Base-by-base conservation (phyloP, 108 stramenopile genomes). In the Pseudonitzschia delicatissima region DNA sequence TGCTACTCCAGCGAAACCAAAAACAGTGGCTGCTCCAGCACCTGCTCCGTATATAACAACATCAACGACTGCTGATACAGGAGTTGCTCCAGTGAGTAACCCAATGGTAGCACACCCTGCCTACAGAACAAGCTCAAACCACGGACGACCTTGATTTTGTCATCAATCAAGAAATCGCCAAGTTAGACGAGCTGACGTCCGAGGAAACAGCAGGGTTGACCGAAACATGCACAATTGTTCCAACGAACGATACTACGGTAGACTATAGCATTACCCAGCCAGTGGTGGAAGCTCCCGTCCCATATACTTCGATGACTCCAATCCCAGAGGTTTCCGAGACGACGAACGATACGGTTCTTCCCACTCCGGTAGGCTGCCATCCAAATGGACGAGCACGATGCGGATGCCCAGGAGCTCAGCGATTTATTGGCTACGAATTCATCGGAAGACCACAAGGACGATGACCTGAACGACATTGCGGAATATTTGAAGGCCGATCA, bases 281-380 rank as follows among this genome's bases (percentile, higher is more conserved):
- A 42, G 15, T 42, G 11, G 40, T 42, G 13, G 13, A 15, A 42
- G 13, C 15, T 42, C 40, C 15, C 11, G 40, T 42, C 11, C 11
- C 15, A 15, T 42, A 42, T 15, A 42, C 40, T 15, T 42, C 13
- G 40, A 11, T 42, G 11, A 42, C 40, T 11, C 11, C 13, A 42
- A 42, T 42, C 15, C 40, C 13, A 42, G 11, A 18, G 20, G 50
- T 20, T 18, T 11, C 60, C 5, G 39, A 23, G 39, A 42, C 20
- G 20, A 5, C 21, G 12, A 7, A 20, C 23, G 39, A 35, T 21
- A 2, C 15, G 20, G 34, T 61, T 42, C 59, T 40, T 61, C 59
- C 59, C n/a, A 61, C 59, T 20, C 59, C 59, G 13, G 32, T 40
- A n/a, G 7, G 8, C 5, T 61, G 59, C 59, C 20, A 61, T 61